phyloP scores from a whole-genome alignment of 768 basidiomycete species.

The Jaapia argillacea region DNA sequence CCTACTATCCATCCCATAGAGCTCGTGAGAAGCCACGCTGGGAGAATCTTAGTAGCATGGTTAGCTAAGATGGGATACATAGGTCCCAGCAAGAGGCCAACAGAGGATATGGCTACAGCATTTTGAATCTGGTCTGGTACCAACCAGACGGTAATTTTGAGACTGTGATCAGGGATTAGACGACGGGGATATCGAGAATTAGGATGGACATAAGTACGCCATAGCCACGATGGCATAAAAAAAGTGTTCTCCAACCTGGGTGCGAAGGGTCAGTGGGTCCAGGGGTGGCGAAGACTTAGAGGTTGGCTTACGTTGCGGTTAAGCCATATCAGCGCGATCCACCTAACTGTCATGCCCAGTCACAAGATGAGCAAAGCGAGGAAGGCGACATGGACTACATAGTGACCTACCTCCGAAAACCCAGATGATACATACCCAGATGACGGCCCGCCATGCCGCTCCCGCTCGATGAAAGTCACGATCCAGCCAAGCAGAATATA shows the following conservation, averaged over 20 bases:
- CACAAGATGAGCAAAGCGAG: too few relatives aligned
- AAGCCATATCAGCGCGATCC: slow-evolving; percentile 40
- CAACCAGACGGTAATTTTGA: slow-evolving; percentile 51
- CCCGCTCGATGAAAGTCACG: slow-evolving; percentile 37
- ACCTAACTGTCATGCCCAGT: slow-evolving; percentile 38
- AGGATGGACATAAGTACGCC: slow-evolving; percentile 18
- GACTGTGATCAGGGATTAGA: slow-evolving; percentile 18
- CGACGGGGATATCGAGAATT: neutral
- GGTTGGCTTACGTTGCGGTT: slow-evolving; percentile 33
- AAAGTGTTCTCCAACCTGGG: slow-evolving; percentile 28
- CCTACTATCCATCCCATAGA: slow-evolving; percentile 43
- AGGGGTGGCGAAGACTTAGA: neutral
- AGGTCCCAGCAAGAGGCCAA: slow-evolving; percentile 43
- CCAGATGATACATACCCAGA: slow-evolving; percentile 42
- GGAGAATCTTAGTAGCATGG: slow-evolving; percentile 29
- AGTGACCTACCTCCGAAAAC: slow-evolving; percentile 30
- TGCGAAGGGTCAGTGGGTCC: neutral
- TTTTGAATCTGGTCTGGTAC: slow-evolving; percentile 41
- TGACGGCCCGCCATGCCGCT: slow-evolving; percentile 33
- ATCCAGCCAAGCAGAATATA: slow-evolving; percentile 46
- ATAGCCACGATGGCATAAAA: slow-evolving; percentile 26
- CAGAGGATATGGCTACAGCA: slow-evolving; percentile 41
- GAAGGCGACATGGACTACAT: neutral
- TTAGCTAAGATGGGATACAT: slow-evolving; percentile 35
- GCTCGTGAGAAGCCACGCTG: slow-evolving; percentile 15